A percentile compares a stretch with the other conserved stretches of the same genome.
phyloP scores from a whole-genome alignment of 441 rosid species.

The Gossypium lobatum region DNA sequence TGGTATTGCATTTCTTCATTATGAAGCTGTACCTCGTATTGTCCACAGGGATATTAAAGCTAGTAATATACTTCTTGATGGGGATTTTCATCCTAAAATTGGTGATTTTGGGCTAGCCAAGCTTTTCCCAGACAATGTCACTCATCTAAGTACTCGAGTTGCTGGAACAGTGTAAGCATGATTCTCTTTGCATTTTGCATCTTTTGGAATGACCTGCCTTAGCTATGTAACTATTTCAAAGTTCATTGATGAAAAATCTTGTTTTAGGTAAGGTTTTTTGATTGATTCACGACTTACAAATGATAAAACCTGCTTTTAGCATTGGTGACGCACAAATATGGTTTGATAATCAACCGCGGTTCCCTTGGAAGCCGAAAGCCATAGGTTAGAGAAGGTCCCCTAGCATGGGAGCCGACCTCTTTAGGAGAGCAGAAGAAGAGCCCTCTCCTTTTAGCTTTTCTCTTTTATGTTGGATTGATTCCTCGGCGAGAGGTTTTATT shows the following conservation, averaged over 20 bases:
- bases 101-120: slow-evolving; percentile 79
- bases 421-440: too few species aligned
- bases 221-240: not conserved
- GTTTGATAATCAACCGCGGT: too few species aligned
- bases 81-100: slow-evolving; percentile 51
- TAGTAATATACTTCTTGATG: slow-evolving; percentile 66
- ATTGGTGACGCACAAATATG: too few species aligned
- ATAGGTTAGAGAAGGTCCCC: too few species aligned
- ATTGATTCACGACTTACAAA: too few species aligned
- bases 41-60: slow-evolving; percentile 81
- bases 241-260: not conserved
- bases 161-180: slow-evolving; percentile 72
- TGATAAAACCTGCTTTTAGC: too few species aligned
- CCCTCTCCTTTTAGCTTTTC: too few species aligned
- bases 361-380: too few species aligned
- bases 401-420: too few species aligned
- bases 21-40: slow-evolving; percentile 53
- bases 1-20: slow-evolving; percentile 57
- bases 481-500: rapidly evolving
- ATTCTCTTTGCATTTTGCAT: slow-evolving; percentile 11
- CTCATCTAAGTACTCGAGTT: slow-evolving; percentile 72
- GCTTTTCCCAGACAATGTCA: slow-evolving; percentile 70
- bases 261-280: not conserved
- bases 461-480: too few species aligned
- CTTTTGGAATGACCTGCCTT: not conserved